Evolutionary conservation across 768 basidiomycete species (phyloP), one percentile per base, ranked within the genome.

Genomic region (Cystobasidium tubakii): DNA sequence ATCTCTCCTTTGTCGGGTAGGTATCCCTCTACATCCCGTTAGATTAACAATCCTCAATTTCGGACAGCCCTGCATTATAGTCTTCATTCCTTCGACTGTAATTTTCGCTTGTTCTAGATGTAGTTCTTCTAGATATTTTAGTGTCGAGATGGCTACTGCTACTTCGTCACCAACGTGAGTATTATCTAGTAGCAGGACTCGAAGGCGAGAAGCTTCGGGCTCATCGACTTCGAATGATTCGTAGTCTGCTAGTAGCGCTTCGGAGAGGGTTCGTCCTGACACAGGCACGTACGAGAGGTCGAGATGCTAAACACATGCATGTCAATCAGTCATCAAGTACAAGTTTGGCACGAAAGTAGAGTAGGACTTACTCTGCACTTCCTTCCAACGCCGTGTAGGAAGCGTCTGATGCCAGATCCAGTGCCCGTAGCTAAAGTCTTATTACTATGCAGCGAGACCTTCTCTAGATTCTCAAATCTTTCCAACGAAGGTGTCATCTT

Each of bases 21-120:
- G 77, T 0, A 79, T 46, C 7, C 78, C 78, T 10, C 78, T 65
- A 36, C 78, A 79, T 1, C 75, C 75, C 0, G 74, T 79, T 10
- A 79, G 66, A 57, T 79, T 77, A 54, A 79, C 73, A 15, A 54
- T 27, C 7, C 60, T 25, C 12, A 79, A 66, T 21, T 73, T 36
- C 9, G 76, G 75, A 60, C 78, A 79, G 6, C 70, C n/a, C 17
- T 34, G 17, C 60, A 79, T 74, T 29, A 79, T 55, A 4, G 42
- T 63, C 0, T 54, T 25, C 54, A 79, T 74, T 43, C 76, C 76
- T 23, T 66, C 53, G 17, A 76, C 77, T 76, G 74, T 25, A 34
- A 78, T 75, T 27, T 66, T 39, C 1, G 77, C 75, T 55, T 79
- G 76, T n/a, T 76, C 75, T 4, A 78, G 54, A 42, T 79, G 77